Percentiles rank a stretch among this genome's conserved stretches.
These are phyloP conservation scores for Aspergillus funiculosus DNA, from an alignment of 495 filamentous ascomycete genomes.

Conservation along the genomic window DNA sequence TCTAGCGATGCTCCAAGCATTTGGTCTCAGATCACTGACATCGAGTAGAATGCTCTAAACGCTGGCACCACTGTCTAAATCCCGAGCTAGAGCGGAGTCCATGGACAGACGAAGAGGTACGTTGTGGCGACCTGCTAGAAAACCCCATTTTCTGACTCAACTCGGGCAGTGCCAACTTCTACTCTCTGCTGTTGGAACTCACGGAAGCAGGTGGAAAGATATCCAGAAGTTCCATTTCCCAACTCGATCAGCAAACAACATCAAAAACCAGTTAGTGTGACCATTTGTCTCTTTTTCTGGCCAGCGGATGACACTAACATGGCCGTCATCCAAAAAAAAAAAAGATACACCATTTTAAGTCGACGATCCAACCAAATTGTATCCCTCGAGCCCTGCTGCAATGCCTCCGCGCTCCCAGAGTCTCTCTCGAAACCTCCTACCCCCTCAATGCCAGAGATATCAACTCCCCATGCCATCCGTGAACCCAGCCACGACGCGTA, in stretches of 20 bases:
- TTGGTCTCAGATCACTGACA: not conserved
- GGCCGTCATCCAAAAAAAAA: not conserved
- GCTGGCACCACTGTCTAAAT: constrained; percentile 15
- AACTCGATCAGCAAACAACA: constrained; percentile 12
- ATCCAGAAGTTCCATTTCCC: constrained; percentile 13
- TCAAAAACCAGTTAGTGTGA: constrained; percentile 12
- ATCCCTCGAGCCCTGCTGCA: not conserved
- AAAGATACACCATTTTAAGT: constrained; percentile 8
- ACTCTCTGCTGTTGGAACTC: constrained; percentile 1
- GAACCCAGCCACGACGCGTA: not conserved
- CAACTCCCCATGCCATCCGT: not conserved
- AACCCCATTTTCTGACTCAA: not conserved
- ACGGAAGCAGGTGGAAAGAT: constrained; percentile 14
- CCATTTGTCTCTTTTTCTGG: not conserved
- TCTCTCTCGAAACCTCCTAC: not conserved
- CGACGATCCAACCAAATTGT: not conserved
- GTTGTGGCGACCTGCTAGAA: not conserved
- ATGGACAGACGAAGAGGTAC: constrained; percentile 11
- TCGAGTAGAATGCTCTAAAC: constrained; percentile 10
- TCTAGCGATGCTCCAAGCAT: not conserved
- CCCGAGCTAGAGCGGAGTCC: constrained; percentile 13
- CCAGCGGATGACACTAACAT: not conserved
- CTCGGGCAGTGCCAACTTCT: constrained; percentile 4
- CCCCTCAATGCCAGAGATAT: not conserved
- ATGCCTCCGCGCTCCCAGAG: not conserved